phyloP scores from a whole-genome alignment of 148 eudicot genomes.

The Talinum fruticosum region DNA sequence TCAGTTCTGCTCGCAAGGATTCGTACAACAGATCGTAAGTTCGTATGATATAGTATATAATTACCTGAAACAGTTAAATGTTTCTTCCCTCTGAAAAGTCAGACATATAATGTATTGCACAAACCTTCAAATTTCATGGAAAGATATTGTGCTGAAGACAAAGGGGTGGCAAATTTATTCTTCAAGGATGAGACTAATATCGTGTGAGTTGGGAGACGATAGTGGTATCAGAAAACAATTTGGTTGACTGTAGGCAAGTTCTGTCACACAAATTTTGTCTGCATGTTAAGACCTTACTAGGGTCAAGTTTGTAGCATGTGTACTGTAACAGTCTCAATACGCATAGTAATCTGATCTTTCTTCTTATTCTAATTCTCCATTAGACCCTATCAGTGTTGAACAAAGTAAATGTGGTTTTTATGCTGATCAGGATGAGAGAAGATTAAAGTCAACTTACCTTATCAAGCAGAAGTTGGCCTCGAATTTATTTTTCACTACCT shows the following conservation, averaged over 20 bases:
- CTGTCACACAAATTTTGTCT: too few relatives aligned
- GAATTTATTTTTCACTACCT: background rate
- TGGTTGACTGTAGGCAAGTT: background rate
- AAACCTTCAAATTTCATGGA: background rate
- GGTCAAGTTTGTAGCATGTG: background rate
- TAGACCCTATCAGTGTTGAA: background rate
- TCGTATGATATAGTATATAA: background rate
- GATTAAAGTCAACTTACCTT: background rate
- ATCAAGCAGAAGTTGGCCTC: background rate
- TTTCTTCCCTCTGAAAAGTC: background rate
- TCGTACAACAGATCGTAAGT: conserved; percentile 69
- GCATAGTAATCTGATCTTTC: background rate
- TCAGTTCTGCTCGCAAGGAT: conserved; percentile 70
- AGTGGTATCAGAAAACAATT: too few relatives aligned
- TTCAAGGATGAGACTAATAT: too few relatives aligned
- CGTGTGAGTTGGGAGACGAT: too few relatives aligned
- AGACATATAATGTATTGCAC: background rate
- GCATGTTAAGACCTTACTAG: background rate
- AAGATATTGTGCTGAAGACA: background rate
- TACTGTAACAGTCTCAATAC: background rate
- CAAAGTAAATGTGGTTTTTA: background rate
- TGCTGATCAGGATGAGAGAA: background rate
- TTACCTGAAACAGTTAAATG: background rate
- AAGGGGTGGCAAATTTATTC: background rate
- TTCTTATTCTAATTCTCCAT: background rate